Conservation (phyloP, 75 land plant genomes). For the Cupressus sempervirens region DNA sequence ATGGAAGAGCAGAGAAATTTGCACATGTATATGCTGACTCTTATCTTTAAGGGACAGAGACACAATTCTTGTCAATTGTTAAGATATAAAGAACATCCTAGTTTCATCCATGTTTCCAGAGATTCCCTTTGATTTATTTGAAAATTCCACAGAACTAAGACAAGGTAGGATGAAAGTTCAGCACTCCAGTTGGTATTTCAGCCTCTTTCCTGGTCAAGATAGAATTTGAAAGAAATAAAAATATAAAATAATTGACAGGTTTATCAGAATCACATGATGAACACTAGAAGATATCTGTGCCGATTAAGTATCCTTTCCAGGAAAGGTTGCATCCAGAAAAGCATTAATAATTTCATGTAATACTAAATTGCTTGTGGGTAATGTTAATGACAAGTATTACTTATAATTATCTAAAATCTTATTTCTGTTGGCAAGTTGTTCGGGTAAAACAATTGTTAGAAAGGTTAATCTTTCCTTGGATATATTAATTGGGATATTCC, state of each 20-base stretch:
- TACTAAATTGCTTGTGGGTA: too few species aligned
- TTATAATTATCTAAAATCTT: too few species aligned
- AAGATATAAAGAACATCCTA: neutral
- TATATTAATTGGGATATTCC: too few species aligned
- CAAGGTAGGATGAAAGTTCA: neutral
- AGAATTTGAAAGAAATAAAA: too few species aligned
- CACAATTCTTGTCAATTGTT: neutral
- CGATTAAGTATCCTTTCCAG: neutral
- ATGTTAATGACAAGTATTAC: too few species aligned
- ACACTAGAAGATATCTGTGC: neutral
- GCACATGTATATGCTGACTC: neutral
- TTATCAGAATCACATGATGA: neutral
- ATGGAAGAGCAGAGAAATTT: neutral
- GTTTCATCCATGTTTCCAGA: neutral
- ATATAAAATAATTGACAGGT: too few species aligned
- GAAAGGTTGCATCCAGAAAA: neutral
- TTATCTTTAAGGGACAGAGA: neutral
- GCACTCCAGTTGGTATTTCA: neutral
- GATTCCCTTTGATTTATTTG: conserved; percentile 4
- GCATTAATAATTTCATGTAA: neutral
- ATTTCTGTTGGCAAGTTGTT: too few species aligned
- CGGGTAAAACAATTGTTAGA: too few species aligned
- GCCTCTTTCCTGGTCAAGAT: neutral
- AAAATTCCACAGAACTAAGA: neutral
- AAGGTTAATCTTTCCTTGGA: too few species aligned